Evolutionary conservation across 208 protist species (phyloP).

Genomic region (Trypanosoma congolense): DNA sequence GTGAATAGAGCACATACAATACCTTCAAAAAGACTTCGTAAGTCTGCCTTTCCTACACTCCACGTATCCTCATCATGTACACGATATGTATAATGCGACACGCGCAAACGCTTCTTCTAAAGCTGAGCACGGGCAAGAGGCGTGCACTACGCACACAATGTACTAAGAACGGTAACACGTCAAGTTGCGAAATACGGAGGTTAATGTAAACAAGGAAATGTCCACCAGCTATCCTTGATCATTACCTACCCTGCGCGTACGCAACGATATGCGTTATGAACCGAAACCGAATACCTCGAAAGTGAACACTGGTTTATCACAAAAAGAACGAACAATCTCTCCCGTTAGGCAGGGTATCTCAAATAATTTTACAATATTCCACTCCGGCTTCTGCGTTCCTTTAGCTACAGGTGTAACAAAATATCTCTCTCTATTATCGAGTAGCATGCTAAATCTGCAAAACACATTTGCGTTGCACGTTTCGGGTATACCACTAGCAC

Average conservation of each 20-base stretch:
- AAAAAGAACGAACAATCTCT: conserved; percentile 50
- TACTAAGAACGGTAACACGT: background rate
- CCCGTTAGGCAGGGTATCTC: conserved; percentile 41
- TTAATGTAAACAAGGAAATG: too few species aligned
- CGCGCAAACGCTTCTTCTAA: too few species aligned
- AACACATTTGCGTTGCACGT: conserved; percentile 39
- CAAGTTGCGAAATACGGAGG: background rate
- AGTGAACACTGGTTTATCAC: conserved; percentile 42
- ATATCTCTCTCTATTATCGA: conserved; percentile 48
- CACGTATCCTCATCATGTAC: too few species aligned
- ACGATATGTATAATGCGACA: too few species aligned
- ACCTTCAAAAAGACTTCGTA: too few species aligned
- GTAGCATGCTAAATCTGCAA: conserved; percentile 54
- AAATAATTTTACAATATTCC: conserved; percentile 65
- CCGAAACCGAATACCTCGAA: conserved; percentile 81
- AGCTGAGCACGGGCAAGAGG: too few species aligned
- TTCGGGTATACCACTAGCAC: conserved; percentile 47
- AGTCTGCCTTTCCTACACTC: too few species aligned
- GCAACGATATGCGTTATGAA: conserved; percentile 18
- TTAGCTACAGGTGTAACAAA: conserved; percentile 54
- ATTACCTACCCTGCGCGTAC: background rate
- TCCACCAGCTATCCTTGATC: background rate
- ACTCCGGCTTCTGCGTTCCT: conserved; percentile 36
- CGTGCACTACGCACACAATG: too few species aligned
- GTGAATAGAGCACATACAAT: too few species aligned